Conservation (phyloP, 2,329 filamentous ascomycete species). For the Clarireedia sp. region DNA sequence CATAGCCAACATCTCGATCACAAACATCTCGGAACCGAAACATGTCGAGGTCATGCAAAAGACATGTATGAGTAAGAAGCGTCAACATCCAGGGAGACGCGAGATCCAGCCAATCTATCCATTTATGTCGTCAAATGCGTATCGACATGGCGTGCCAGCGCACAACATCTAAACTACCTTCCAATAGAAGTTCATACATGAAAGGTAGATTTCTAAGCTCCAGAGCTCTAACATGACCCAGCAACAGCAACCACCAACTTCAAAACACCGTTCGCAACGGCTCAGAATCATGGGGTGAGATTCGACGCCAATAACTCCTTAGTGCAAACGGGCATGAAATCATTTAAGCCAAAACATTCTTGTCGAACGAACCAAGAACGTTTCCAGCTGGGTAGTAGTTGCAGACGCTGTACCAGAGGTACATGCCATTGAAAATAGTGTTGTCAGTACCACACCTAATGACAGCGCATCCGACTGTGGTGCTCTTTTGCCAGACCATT, state of each 20-base stretch:
- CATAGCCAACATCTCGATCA: background rate
- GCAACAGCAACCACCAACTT: background rate
- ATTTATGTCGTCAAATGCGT: slow-evolving; percentile 1
- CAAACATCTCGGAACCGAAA: background rate
- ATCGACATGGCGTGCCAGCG: slow-evolving; percentile 3
- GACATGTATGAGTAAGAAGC: background rate
- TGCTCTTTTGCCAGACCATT: slow-evolving; percentile 61
- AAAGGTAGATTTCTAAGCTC: slow-evolving; percentile 4
- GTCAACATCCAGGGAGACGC: slow-evolving; percentile 2
- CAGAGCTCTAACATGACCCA: background rate
- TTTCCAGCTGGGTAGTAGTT: slow-evolving; percentile 13
- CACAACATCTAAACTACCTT: slow-evolving; percentile 3
- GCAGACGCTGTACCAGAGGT: slow-evolving; percentile 49
- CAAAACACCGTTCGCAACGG: background rate
- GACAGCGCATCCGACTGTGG: slow-evolving; percentile 53
- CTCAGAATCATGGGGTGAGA: background rate
- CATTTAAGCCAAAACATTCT: slow-evolving; percentile 7
- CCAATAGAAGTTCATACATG: slow-evolving; percentile 10
- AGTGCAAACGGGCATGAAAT: slow-evolving; percentile 8
- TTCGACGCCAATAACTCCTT: slow-evolving; percentile 9
- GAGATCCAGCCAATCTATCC: slow-evolving; percentile 2
- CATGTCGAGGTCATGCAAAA: slow-evolving; percentile 1
- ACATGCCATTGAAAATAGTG: slow-evolving; percentile 59
- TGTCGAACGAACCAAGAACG: background rate
- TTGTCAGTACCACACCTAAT: slow-evolving; percentile 40